Percentiles rank a stretch among this genome's conserved stretches.
Evolutionary conservation across 306 rosid genomes (phyloP).

Genomic region (Bauhinia variegata): DNA sequence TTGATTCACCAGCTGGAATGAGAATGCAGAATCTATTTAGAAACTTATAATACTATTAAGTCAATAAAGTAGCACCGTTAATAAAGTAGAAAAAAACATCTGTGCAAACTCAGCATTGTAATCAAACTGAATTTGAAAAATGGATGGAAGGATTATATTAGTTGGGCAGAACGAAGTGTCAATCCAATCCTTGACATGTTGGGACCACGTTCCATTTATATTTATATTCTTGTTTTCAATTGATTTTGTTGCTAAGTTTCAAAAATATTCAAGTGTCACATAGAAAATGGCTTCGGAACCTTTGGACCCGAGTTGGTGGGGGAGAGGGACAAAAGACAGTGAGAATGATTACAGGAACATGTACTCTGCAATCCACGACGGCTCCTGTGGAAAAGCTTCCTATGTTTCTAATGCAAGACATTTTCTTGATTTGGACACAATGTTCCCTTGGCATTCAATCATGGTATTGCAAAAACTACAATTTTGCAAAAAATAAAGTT

Average conservation of each 20-base stretch:
- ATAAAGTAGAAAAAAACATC: too few relatives aligned
- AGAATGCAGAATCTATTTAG: neutral
- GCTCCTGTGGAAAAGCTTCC: neutral
- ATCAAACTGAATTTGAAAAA: neutral
- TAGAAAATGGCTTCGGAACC: too few relatives aligned
- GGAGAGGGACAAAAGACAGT: too few relatives aligned
- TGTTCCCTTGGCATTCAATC: neutral
- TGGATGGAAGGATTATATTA: neutral
- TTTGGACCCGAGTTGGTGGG: too few relatives aligned
- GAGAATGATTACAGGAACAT: too few relatives aligned
- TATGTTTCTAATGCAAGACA: neutral
- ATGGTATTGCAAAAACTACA: neutral
- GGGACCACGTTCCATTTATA: neutral
- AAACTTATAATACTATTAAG: neutral
- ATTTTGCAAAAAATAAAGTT: neutral
- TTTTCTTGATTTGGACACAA: too few relatives aligned
- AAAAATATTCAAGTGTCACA: neutral
- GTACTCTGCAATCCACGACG: too few relatives aligned
- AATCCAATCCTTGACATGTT: neutral
- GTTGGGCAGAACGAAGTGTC: neutral
- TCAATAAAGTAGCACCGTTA: too few relatives aligned
- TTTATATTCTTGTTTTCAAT: neutral
- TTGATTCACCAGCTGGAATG: conserved; percentile 16
- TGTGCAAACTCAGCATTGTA: neutral
- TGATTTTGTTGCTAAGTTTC: neutral